Percentiles rank a stretch among this genome's conserved stretches.
Evolutionary conservation across 768 basidiomycete species (phyloP).

Genomic region (Cyclocybe aegerita): DNA sequence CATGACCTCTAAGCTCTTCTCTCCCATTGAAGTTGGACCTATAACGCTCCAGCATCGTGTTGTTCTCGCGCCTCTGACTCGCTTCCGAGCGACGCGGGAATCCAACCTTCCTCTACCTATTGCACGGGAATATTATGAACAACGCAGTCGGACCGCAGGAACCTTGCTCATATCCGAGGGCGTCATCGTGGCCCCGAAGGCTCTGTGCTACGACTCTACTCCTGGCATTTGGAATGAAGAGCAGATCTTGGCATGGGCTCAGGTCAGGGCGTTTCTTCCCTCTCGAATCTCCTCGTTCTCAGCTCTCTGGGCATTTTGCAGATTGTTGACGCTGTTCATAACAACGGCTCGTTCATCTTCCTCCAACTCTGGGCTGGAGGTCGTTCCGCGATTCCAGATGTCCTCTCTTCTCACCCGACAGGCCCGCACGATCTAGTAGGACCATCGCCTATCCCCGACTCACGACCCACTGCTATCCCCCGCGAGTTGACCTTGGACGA

Average conservation of each 20-base stretch:
- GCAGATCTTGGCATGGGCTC: slow-evolving; percentile 60
- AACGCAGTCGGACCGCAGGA: slow-evolving; percentile 46
- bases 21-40: slow-evolving; percentile 43
- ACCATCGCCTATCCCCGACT: slow-evolving; percentile 28
- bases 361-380: slow-evolving; percentile 61
- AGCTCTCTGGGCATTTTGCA: slow-evolving; percentile 13
- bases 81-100: slow-evolving; percentile 33
- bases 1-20: slow-evolving; percentile 35
- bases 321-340: slow-evolving; percentile 46
- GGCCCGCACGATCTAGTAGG: slow-evolving; percentile 22
- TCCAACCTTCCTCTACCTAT: slow-evolving; percentile 36
- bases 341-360: slow-evolving; percentile 44
- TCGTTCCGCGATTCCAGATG: slow-evolving; percentile 33
- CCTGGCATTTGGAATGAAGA: slow-evolving; percentile 68
- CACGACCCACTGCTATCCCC: slow-evolving; percentile 24
- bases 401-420: slow-evolving; percentile 13
- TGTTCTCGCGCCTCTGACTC: slow-evolving; percentile 54
- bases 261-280: slow-evolving; percentile 30
- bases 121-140: slow-evolving; percentile 45
- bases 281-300: neutral
- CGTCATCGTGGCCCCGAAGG: slow-evolving; percentile 47
- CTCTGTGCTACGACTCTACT: slow-evolving; percentile 46
- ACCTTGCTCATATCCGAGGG: slow-evolving; percentile 60
- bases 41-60: slow-evolving; percentile 46
- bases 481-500: slow-evolving; percentile 45